Evolutionary conservation across 331 rosid species (phyloP).

Genomic region (Ulmus americana): DNA sequence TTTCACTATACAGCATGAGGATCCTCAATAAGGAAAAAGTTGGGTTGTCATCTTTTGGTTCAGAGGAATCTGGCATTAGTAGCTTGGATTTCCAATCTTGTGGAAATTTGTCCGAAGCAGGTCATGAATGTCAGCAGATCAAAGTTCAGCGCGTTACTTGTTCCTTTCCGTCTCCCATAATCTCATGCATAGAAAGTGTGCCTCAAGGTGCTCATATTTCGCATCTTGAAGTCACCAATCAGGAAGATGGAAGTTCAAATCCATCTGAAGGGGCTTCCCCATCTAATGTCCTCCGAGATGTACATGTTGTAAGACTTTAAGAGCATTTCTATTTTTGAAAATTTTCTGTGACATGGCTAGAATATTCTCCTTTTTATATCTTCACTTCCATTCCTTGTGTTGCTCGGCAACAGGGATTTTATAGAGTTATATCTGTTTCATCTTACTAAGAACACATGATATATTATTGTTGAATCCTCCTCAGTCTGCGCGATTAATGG

Average conservation of each 20-base stretch:
- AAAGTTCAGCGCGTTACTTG: constrained; percentile 41
- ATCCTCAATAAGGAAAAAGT: constrained; percentile 18
- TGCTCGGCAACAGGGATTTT: not conserved
- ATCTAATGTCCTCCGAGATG: constrained; percentile 45
- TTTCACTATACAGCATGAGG: constrained; percentile 28
- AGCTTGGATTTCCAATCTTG: constrained; percentile 14
- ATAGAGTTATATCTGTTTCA: not conserved
- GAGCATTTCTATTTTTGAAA: constrained; percentile 2
- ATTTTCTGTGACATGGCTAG: not conserved
- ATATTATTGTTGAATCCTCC: constrained; percentile 19
- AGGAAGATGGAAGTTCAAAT: constrained; percentile 38
- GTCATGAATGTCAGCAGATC: constrained; percentile 17
- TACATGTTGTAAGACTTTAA: constrained; percentile 63
- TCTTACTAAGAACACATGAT: constrained; percentile 16
- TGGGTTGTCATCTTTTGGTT: constrained; percentile 28
- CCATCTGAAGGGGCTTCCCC: constrained; percentile 35
- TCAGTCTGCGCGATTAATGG: constrained; percentile 59
- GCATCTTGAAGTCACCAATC: constrained; percentile 40
- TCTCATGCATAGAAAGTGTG: constrained; percentile 36
- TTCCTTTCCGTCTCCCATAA: constrained; percentile 57
- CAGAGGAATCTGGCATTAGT: constrained; percentile 30
- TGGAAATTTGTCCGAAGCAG: constrained; percentile 15
- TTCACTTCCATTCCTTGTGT: not conserved
- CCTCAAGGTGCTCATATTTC: constrained; percentile 48
- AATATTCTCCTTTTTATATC: not conserved